Evolutionary conservation across 179 eudicot genomes (phyloP), one percentile per base, ranked within the genome.

Genomic region (Beta lomatogona): DNA sequence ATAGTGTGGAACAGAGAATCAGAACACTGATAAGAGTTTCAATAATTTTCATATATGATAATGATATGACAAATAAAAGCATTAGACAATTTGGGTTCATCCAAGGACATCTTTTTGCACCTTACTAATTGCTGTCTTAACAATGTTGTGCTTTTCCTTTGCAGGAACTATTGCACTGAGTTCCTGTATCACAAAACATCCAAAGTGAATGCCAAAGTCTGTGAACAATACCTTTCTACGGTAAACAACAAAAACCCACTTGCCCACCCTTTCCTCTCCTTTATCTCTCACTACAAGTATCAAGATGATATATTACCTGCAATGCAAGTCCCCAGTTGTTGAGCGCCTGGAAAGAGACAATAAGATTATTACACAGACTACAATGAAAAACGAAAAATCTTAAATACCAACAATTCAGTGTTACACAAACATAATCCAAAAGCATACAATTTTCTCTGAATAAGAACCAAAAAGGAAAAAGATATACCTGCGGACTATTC

Each of bases 241-340:
- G 78, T 59, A 63, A 46, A 13, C 6, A 73, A 25, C 0, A 25
- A 25, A 25, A 25, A 2, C 25, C 28, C 22, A 5, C 57, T 45
- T 46, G 8, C 15, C 21, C 53, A 75, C 50, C 46, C 50, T 15
- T 69, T 71, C 16, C 78, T 41, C 6, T 59, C 11, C 52, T 12
- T 22, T 25, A 54, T 59, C 21, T 25, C 80, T 53, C 41, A 44
- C 15, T 31, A 73, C 2, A 18, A 9, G 52, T 48, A 48, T 12
- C 67, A 48, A 25, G 4, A 16, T 45, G 57, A 69, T 0, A 55
- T 75, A 64, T 86, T 90, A 96, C 99, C 98, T 96, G 99, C 82
- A 96, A 85, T 77, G 98, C 99, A 82, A 95, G 97, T 75, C 99
- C 99, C 99, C 98, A 95, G 86, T 96, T 96, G 87, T 96, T 94